Evolutionary conservation across 768 basidiomycete genomes (phyloP).

Genomic region (Pleurotus tuoliensis): DNA sequence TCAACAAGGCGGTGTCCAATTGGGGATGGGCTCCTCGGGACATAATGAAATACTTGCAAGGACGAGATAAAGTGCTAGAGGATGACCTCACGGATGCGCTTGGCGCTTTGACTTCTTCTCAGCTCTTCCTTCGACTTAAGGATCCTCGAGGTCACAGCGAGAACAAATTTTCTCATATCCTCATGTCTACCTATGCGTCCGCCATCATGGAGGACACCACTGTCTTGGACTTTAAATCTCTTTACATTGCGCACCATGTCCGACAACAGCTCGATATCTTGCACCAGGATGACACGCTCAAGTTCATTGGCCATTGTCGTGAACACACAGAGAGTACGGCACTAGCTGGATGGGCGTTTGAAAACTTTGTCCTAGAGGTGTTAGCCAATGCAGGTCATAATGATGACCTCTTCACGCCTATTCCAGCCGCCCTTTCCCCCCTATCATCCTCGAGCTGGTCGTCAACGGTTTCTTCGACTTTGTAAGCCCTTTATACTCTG

Average conservation of each 20-base stretch:
- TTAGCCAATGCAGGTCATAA: too few species aligned
- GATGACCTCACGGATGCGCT: neutral
- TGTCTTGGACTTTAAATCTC: neutral
- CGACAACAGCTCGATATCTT: neutral
- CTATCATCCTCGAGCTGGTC: neutral
- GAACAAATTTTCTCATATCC: neutral
- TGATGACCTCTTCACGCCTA: neutral
- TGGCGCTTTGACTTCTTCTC: neutral
- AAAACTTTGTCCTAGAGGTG: too few species aligned
- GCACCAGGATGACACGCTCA: neutral
- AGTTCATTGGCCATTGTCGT: too few species aligned
- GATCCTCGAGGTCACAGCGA: too few species aligned
- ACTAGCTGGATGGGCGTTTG: too few species aligned
- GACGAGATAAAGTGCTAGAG: neutral
- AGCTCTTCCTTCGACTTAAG: neutral
- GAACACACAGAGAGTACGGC: too few species aligned
- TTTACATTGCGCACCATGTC: neutral
- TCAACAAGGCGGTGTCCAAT: neutral
- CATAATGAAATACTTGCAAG: neutral
- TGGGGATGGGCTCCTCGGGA: neutral
- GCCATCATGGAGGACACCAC: neutral
- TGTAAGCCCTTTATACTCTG: neutral
- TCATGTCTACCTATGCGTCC: neutral
- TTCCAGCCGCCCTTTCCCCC: too few species aligned
- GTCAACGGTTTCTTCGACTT: neutral